Conservation (phyloP, 2,329 filamentous ascomycete species). For the Myriosclerotinia duriaeana region DNA sequence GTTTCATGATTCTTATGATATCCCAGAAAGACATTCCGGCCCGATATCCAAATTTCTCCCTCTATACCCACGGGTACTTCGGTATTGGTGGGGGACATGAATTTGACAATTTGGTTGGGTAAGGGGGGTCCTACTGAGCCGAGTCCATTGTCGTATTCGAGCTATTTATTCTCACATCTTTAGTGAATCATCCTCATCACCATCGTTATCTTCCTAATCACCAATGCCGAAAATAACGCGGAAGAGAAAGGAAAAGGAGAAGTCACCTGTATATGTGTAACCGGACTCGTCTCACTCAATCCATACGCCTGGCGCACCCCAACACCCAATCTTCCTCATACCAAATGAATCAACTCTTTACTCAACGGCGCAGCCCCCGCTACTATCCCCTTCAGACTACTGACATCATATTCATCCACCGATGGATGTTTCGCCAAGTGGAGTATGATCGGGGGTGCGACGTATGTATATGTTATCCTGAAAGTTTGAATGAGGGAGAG, state of each 20-base stretch:
- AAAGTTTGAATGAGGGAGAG: constrained; percentile 51
- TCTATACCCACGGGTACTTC: constrained; percentile 50
- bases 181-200: no score
- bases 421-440: constrained; percentile 58
- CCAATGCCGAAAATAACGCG: no score
- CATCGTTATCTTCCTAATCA: no score
- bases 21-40: constrained; percentile 58
- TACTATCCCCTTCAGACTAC: constrained; percentile 48
- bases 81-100: constrained; percentile 10
- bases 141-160: constrained; percentile 19
- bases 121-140: constrained; percentile 22
- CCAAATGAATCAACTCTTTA: constrained; percentile 68
- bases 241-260: no score
- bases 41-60: constrained; percentile 69
- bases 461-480: constrained; percentile 52
- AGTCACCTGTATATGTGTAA: constrained; percentile 58
- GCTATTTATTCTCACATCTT: constrained; percentile 1
- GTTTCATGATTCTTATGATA: constrained; percentile 58
- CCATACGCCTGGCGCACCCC: constrained; percentile 80
- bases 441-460: constrained; percentile 59
- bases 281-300: constrained; percentile 79
- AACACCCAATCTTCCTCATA: constrained; percentile 69
- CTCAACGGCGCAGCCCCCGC: constrained; percentile 56
- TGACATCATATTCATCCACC: constrained; percentile 52
- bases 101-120: constrained; percentile 24